These are phyloP conservation scores for Dothiorella sarmentorum DNA, from an alignment of 2,329 filamentous ascomycete species.

Conservation along the genomic window DNA sequence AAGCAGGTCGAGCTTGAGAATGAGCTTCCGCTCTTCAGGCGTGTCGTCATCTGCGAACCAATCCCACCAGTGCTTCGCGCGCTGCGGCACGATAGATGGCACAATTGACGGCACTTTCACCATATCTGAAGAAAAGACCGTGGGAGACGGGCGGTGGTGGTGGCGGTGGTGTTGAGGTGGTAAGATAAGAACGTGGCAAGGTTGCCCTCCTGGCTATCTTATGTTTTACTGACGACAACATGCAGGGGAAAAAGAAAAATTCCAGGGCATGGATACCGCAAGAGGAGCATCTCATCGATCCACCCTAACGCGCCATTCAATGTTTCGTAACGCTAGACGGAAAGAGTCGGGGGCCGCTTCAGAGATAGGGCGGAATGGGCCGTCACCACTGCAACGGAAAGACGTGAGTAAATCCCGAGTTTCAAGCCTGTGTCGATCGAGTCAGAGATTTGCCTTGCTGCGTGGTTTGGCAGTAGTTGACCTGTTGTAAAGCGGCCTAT, in stretches of 20 bases:
- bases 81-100: constrained; percentile 1
- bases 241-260: background rate
- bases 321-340: background rate
- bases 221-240: background rate
- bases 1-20: constrained; percentile 54
- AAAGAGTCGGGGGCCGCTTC: background rate
- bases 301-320: constrained; percentile 2
- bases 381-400: background rate
- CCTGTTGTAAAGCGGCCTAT: background rate
- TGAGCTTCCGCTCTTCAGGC: constrained; percentile 49
- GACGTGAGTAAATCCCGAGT: background rate
- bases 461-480: background rate
- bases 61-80: constrained; percentile 1
- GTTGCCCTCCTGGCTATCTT: background rate
- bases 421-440: background rate
- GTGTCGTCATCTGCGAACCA: constrained; percentile 43
- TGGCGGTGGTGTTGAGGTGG: no score
- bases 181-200: no score
- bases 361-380: background rate
- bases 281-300: constrained; percentile 7
- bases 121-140: background rate
- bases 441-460: background rate
- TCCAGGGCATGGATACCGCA: no score
- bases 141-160: background rate
- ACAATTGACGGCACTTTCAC: background rate